phyloP scores from a whole-genome alignment of 2,329 filamentous ascomycete species.

The Colletotrichum kahawae region DNA sequence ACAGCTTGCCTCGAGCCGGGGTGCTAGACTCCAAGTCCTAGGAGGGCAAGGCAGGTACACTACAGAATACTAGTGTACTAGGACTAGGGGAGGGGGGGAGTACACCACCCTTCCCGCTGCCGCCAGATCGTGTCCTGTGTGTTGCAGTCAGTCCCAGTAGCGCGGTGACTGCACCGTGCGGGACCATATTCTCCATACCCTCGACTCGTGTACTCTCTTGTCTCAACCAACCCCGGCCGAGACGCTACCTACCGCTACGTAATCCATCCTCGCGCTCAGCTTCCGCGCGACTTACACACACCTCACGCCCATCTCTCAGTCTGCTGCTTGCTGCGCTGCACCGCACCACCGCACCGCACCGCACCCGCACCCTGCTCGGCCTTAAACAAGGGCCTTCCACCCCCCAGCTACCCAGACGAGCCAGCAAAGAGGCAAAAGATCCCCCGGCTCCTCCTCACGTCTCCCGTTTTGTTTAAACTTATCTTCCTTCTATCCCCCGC shows the following conservation, averaged over 20 bases:
- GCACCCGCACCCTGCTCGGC: constrained; percentile 19
- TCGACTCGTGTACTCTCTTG: constrained; percentile 22
- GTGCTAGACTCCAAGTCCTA: neutral
- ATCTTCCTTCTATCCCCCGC: constrained; percentile 22
- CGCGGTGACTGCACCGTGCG: constrained; percentile 18
- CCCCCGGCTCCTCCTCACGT: constrained; percentile 17
- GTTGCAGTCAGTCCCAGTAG: constrained; percentile 9
- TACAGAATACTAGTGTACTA: neutral
- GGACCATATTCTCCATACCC: constrained; percentile 9
- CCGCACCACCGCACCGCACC: constrained; percentile 2
- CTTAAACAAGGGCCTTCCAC: constrained; percentile 19
- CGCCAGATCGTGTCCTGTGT: constrained; percentile 10
- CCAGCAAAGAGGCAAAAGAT: constrained; percentile 21
- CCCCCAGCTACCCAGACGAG: constrained; percentile 14
- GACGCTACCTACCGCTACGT: constrained; percentile 24
- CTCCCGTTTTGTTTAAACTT: constrained; percentile 21
- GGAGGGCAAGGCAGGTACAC: neutral
- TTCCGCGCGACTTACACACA: constrained; percentile 21
- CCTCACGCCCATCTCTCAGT: neutral
- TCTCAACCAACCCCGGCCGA: constrained; percentile 22
- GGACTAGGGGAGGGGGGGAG: neutral
- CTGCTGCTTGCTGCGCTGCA: neutral
- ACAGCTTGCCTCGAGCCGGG: neutral
- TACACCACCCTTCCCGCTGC: constrained; percentile 6
- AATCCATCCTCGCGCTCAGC: constrained; percentile 22